Evolutionary conservation across 208 protist species (phyloP).

Genomic region (Trypanosoma brucei): DNA sequence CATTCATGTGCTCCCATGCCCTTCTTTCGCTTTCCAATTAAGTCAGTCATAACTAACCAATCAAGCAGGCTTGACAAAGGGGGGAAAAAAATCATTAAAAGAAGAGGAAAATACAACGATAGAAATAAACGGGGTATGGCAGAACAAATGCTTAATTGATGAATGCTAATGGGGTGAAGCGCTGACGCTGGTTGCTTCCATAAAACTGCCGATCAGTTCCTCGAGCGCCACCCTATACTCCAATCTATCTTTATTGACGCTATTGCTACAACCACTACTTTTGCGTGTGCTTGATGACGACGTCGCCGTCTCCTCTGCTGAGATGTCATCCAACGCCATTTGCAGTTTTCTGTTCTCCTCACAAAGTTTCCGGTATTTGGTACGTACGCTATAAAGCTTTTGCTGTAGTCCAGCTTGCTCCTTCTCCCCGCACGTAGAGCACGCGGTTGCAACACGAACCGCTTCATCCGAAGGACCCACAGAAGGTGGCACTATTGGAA

Average conservation of each 20-base stretch:
- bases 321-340: constrained; percentile 1
- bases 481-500: too few relatives aligned
- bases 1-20: too few relatives aligned
- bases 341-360: constrained; percentile 8
- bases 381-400: constrained; percentile 1
- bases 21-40: neutral
- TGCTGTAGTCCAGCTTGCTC: constrained; percentile 6
- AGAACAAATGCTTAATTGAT: too few relatives aligned
- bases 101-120: neutral
- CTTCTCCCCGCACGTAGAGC: neutral
- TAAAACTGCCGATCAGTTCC: constrained; percentile 19
- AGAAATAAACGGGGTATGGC: too few relatives aligned
- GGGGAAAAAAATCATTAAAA: constrained; percentile 4
- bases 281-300: neutral
- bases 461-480: neutral
- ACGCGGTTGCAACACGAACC: neutral
- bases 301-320: constrained; percentile 3
- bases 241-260: neutral
- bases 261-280: neutral
- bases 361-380: constrained; percentile 9
- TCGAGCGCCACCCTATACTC: constrained; percentile 16
- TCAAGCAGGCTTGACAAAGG: neutral
- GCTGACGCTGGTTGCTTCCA: constrained; percentile 6
- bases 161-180: neutral
- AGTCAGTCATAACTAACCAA: neutral